Conservation (phyloP, 805 yeast genomes). For the Schwanniomyces pseudopolymorphus region DNA sequence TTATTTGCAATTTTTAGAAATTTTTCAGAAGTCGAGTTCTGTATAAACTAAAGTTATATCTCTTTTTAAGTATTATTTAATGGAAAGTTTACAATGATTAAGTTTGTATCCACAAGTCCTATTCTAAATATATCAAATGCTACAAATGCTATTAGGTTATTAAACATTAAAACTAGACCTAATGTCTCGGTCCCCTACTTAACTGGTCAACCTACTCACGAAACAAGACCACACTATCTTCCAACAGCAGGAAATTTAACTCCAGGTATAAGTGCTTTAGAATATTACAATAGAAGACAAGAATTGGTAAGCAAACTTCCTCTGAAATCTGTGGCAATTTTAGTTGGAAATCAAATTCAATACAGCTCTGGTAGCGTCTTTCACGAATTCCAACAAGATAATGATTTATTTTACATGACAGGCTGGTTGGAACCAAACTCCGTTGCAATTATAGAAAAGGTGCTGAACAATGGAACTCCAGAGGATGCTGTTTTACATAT, state of each 20-base stretch:
- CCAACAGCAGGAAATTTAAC: slow-evolving; percentile 78
- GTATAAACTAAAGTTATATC: background rate
- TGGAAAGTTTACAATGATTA: background rate
- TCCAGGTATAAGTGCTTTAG: slow-evolving; percentile 82
- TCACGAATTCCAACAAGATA: slow-evolving; percentile 89
- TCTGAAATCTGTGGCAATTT: slow-evolving; percentile 63
- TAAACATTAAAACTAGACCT: slow-evolving; percentile 23
- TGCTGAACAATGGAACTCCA: slow-evolving; percentile 42
- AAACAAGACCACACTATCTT: slow-evolving; percentile 74
- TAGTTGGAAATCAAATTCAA: slow-evolving; percentile 70
- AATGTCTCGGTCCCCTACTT: slow-evolving; percentile 28
- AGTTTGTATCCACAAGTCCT: background rate
- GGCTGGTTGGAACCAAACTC: slow-evolving; percentile 94
- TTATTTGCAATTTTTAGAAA: background rate
- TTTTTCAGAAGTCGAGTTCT: background rate
- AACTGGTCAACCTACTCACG: slow-evolving; percentile 85
- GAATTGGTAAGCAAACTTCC: slow-evolving; percentile 59
- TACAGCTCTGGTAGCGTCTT: slow-evolving; percentile 90
- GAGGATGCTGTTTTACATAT: slow-evolving; percentile 65
- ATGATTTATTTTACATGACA: slow-evolving; percentile 79
- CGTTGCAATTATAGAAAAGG: slow-evolving; percentile 63
- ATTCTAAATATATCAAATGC: background rate
- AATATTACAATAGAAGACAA: slow-evolving; percentile 72
- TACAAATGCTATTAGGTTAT: background rate
- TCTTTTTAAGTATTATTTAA: background rate